These are phyloP conservation scores for Xylaria telfairii DNA, from an alignment of 495 filamentous ascomycete species.

Conservation along the genomic window DNA sequence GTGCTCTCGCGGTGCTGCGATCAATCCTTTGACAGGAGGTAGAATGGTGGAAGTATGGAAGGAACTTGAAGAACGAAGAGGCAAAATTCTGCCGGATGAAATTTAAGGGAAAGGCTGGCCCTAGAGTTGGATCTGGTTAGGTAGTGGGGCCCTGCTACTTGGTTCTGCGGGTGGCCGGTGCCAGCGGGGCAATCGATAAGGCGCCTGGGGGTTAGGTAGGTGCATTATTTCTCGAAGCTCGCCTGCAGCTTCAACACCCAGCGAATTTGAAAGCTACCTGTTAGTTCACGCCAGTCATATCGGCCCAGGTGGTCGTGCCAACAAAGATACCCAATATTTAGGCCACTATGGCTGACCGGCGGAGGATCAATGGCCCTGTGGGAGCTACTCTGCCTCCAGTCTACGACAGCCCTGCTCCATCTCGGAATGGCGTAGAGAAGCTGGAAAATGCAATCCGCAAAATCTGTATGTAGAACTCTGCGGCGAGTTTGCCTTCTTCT, in stretches of 20 bases:
- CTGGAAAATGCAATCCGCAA: conserved; percentile 71
- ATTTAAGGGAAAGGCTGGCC: conserved; percentile 17
- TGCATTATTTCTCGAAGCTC: conserved; percentile 16
- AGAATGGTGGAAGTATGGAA: conserved; percentile 39
- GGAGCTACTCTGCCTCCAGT: conserved; percentile 78
- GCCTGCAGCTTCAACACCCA: conserved; percentile 7
- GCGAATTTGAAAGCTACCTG: background rate
- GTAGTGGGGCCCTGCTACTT: conserved; percentile 25
- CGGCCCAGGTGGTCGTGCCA: background rate
- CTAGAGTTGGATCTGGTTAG: conserved; percentile 10
- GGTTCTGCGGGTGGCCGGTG: background rate
- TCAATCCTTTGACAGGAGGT: background rate
- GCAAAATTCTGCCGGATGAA: conserved; percentile 23
- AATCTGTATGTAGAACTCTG: conserved; percentile 70
- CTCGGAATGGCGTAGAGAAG: conserved; percentile 34
- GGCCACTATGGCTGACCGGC: conserved; percentile 76
- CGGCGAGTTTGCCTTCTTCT: background rate
- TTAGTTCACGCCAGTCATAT: background rate
- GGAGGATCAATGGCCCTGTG: conserved; percentile 87
- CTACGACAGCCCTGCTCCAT: conserved; percentile 52
- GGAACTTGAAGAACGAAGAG: conserved; percentile 21
- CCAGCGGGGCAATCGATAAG: conserved; percentile 25
- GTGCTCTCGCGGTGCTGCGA: background rate
- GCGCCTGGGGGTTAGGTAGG: background rate
- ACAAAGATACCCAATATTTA: background rate